These are phyloP conservation scores for Polygonum maritimum DNA, from an alignment of 148 eudicot species.

Conservation along the genomic window DNA sequence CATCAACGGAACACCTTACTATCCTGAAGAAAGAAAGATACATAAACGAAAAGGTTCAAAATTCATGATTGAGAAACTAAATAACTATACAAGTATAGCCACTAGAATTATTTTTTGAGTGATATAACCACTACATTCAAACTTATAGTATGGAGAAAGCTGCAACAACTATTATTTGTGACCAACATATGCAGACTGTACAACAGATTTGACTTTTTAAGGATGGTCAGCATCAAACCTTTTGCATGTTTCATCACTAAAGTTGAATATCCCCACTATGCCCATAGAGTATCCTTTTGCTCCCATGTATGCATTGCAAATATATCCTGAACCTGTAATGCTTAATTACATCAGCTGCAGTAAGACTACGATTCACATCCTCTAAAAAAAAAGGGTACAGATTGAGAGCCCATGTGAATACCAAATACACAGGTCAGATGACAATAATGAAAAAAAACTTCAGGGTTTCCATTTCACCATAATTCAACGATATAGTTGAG, in stretches of 20 bases:
- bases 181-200: neutral
- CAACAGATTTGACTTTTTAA: neutral
- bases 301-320: constrained; percentile 66
- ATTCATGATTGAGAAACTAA: neutral
- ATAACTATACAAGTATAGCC: neutral
- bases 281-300: constrained; percentile 53
- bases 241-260: constrained; percentile 58
- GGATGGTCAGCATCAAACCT: constrained; percentile 30
- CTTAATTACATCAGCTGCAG: neutral
- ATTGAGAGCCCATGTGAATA: neutral
- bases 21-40: constrained; percentile 36
- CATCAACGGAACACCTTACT: constrained; percentile 46
- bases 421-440: neutral
- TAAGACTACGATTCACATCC: neutral
- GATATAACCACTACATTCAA: neutral
- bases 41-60: neutral
- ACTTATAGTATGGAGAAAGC: neutral
- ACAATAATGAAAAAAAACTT: neutral
- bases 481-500: constrained; percentile 1
- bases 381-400: neutral
- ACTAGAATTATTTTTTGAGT: neutral
- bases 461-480: neutral
- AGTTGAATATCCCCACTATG: constrained; percentile 83
- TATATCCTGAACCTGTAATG: constrained; percentile 68
- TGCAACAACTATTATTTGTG: neutral